Evolutionary conservation across 331 rosid species (phyloP).

Genomic region (Malus hybrid): DNA sequence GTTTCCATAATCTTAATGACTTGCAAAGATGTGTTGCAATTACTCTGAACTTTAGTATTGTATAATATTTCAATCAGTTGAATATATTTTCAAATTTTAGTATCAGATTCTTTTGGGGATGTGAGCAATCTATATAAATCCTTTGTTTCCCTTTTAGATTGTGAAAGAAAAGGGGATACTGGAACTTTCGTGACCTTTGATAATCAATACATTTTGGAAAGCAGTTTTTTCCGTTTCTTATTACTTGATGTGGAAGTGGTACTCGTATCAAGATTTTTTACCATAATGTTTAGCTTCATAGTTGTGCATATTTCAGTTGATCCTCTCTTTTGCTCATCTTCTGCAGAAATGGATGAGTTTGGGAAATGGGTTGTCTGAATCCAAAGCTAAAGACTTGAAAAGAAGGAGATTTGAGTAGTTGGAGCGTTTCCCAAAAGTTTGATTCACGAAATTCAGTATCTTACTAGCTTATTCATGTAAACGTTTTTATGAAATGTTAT

Average conservation of each 20-base stretch:
- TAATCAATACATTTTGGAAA: background rate
- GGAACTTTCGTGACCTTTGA: background rate
- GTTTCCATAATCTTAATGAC: background rate
- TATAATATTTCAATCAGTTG: background rate
- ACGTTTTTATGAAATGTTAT: too few species aligned
- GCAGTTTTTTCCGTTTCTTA: background rate
- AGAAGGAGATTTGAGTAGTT: too few species aligned
- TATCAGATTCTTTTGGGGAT: background rate
- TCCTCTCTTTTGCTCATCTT: too few species aligned
- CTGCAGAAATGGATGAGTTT: too few species aligned
- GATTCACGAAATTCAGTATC: too few species aligned
- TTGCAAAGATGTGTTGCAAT: background rate
- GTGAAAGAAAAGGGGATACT: background rate
- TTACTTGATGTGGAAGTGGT: background rate
- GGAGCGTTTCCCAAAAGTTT: too few species aligned
- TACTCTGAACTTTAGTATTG: background rate
- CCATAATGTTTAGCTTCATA: background rate
- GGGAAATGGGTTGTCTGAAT: too few species aligned
- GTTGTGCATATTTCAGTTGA: too few species aligned
- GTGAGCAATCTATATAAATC: background rate
- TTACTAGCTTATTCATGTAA: too few species aligned
- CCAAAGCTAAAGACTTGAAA: too few species aligned
- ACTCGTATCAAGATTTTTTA: background rate
- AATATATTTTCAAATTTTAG: background rate
- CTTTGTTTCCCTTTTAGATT: background rate